Evolutionary conservation across 2,329 filamentous ascomycete genomes (phyloP), one percentile per base, ranked within the genome.

Genomic region (Ophiognomonia clavigignenti-juglandacearum): DNA sequence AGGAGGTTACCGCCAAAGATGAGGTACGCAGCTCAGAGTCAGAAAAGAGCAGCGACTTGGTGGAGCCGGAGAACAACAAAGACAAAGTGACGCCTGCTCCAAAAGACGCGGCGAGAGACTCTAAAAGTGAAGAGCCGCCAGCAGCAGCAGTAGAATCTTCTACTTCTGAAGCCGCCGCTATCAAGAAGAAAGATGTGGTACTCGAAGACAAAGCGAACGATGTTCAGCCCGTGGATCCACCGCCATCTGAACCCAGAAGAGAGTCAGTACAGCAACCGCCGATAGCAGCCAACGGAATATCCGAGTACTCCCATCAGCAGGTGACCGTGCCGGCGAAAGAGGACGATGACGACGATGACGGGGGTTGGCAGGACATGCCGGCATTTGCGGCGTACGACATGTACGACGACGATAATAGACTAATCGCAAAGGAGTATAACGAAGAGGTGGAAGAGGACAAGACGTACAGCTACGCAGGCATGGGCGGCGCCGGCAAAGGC

Each of bases 301-400:
- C 91, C 9, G 90, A 95, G 66, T 97, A 87, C 74, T 97, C 93
- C 1, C 92, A 98, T 62, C 90, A 96, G 66, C 82, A 85, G 54
- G 68, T 90, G 40, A 77, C 82, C 9, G 69, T 76, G 14, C 36
- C 48, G 13, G 42, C 38, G 27, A 70, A 79, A 11, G 68, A 75
- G 11, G 70, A 77, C 38, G 69, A 74, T 11, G 66, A 77, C 3
- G 71, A 78, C 10, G 81, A 81, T 6, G 86, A 86, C n/a, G 83
- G 71, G 1, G 81, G 76, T 43, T 98, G 93, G 93, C 89, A 96
- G 69, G 79, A 82, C 3, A 98, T 98, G 93, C 93, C 92, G 2
- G 83, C 93, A 1, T 89, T 91, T 60, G 93, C 91, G 7, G 85
- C 86, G 31, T 95, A 93, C 63, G 92, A 97, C 66, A 86, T 96